Percentiles rank a stretch among this genome's conserved stretches.
phyloP scores from a whole-genome alignment of 768 basidiomycete genomes.

The Phaffia australis region DNA sequence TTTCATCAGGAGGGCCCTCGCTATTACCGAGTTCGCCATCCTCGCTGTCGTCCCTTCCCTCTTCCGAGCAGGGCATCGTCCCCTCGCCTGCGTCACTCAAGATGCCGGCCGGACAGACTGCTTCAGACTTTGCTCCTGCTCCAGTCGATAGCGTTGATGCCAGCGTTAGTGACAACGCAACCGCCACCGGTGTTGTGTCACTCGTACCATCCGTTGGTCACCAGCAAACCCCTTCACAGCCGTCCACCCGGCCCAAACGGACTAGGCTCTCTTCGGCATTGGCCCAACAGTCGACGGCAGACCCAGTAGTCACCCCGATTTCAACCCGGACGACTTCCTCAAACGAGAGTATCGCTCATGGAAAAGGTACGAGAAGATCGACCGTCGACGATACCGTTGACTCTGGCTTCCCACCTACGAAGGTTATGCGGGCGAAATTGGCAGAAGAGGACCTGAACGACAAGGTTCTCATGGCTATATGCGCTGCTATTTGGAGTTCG shows the following conservation, averaged over 20 bases:
- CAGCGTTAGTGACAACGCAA: not conserved
- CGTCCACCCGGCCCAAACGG: too few relatives aligned
- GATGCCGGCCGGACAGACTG: not conserved
- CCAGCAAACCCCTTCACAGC: not conserved
- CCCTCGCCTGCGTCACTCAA: not conserved
- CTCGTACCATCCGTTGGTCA: not conserved
- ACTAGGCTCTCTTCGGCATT: not conserved
- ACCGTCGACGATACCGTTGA: not conserved
- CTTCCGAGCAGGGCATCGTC: not conserved
- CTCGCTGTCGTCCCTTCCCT: not conserved
- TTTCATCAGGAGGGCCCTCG: not conserved
- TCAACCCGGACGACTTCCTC: conserved; percentile 5
- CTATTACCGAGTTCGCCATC: not conserved
- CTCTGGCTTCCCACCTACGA: not conserved
- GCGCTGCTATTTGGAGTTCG: conserved; percentile 9
- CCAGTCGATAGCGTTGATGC: not conserved
- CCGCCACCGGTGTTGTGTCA: not conserved
- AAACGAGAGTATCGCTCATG: not conserved
- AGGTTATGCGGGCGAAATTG: not conserved
- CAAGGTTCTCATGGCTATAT: conserved; percentile 20
- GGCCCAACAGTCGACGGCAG: not conserved
- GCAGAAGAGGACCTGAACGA: conserved; percentile 15
- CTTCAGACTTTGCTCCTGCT: not conserved
- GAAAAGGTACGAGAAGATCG: not conserved
- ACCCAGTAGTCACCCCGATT: not conserved